Conservation (phyloP, 176 grass and related monocot species). For the Tillandsia fasciculata region DNA sequence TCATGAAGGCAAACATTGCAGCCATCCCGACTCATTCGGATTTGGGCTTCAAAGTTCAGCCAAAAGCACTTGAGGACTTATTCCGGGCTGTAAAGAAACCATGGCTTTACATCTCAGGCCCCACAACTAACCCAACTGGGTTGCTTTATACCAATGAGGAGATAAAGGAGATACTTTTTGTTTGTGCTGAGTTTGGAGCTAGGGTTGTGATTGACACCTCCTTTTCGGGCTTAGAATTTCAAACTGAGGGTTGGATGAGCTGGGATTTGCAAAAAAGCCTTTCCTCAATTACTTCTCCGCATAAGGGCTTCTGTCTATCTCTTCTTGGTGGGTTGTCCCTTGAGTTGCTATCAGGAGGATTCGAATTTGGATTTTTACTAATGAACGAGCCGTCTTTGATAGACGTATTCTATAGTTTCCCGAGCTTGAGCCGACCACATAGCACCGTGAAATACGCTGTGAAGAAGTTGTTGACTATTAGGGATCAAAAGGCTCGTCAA, state of each 20-base stretch:
- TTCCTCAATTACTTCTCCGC: constrained; percentile 22
- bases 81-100: constrained; percentile 50
- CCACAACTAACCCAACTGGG: constrained; percentile 85
- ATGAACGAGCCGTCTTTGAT: constrained; percentile 49
- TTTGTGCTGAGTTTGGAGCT: constrained; percentile 68
- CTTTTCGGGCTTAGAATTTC: constrained; percentile 86
- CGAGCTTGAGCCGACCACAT: constrained; percentile 63
- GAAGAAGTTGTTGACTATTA: constrained; percentile 59
- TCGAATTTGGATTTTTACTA: constrained; percentile 78
- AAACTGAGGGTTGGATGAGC: constrained; percentile 28
- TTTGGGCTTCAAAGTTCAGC: constrained; percentile 55
- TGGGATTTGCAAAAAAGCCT: constrained; percentile 65
- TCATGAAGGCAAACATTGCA: constrained; percentile 53
- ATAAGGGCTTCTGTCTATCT: constrained; percentile 44
- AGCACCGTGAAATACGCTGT: constrained; percentile 74
- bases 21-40: constrained; percentile 42
- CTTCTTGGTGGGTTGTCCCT: constrained; percentile 76
- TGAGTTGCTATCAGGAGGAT: constrained; percentile 57
- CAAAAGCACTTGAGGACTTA: constrained; percentile 38
- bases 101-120: constrained; percentile 85
- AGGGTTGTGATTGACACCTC: constrained; percentile 85
- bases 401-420: constrained; percentile 59
- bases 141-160: constrained; percentile 66
- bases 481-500: constrained; percentile 45
- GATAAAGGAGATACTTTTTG: constrained; percentile 52